Evolutionary conservation across 208 protist species (phyloP).

Genomic region (Trypanosoma cruzi): DNA sequence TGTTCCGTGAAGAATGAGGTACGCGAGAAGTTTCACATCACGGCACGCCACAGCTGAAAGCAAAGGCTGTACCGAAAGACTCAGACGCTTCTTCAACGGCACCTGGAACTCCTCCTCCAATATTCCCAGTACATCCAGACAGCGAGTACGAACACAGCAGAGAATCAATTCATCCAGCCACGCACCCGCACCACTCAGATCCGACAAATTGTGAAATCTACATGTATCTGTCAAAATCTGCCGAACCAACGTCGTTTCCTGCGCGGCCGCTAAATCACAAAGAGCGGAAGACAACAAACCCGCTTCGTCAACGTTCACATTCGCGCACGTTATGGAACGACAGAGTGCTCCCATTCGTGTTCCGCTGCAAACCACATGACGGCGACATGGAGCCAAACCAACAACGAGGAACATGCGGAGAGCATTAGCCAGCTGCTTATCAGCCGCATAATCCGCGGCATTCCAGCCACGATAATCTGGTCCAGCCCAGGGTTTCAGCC

Average conservation of each 20-base stretch:
- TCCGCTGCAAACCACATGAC: slow-evolving; percentile 34
- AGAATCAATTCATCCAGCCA: slow-evolving; percentile 51
- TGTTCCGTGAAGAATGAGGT: slow-evolving; percentile 50
- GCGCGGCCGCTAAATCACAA: not conserved
- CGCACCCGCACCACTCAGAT: slow-evolving; percentile 24
- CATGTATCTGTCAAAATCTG: slow-evolving; percentile 23
- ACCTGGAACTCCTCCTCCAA: slow-evolving; percentile 46
- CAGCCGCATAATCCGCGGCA: slow-evolving; percentile 63
- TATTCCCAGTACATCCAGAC: slow-evolving; percentile 42
- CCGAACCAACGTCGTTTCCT: slow-evolving; percentile 9
- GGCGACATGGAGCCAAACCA: slow-evolving; percentile 40
- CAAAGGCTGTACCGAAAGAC: slow-evolving; percentile 2
- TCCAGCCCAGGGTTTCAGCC: slow-evolving; percentile 58
- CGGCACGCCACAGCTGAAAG: slow-evolving; percentile 38
- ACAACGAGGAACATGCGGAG: slow-evolving; percentile 44
- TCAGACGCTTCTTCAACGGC: slow-evolving; percentile 17
- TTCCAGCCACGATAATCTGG: slow-evolving; percentile 65
- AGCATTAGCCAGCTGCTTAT: slow-evolving; percentile 20
- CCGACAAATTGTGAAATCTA: slow-evolving; percentile 8
- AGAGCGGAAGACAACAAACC: slow-evolving; percentile 5
- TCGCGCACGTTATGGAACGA: slow-evolving; percentile 27
- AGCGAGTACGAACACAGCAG: slow-evolving; percentile 40
- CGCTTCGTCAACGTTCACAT: not conserved
- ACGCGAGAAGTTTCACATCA: slow-evolving; percentile 43
- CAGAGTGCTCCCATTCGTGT: slow-evolving; percentile 11